Evolutionary conservation across 2,329 filamentous ascomycete genomes (phyloP).

Genomic region (Talaromyces sp.): DNA sequence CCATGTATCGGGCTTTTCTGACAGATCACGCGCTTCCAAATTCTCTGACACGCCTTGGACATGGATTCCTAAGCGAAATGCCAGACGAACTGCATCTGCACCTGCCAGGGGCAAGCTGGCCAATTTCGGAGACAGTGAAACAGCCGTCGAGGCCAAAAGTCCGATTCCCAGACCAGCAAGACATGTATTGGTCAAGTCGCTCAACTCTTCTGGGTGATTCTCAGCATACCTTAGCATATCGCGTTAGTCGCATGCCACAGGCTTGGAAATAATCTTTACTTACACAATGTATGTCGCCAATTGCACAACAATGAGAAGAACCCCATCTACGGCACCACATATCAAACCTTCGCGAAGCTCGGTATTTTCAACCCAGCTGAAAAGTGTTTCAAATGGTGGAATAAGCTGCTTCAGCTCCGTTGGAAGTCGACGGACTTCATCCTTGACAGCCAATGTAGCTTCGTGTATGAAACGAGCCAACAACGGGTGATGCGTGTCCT

Average conservation of each 20-base stretch:
- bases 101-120: constrained; percentile 36
- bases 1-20: constrained; percentile 17
- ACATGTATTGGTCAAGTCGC: constrained; percentile 1
- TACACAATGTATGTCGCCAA: constrained; percentile 43
- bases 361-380: constrained; percentile 8
- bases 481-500: constrained; percentile 28
- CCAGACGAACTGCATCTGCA: constrained; percentile 36
- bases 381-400: constrained; percentile 15
- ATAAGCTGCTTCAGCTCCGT: constrained; percentile 13
- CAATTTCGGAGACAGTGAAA: constrained; percentile 36
- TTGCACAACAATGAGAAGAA: constrained; percentile 37
- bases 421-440: constrained; percentile 30
- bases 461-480: constrained; percentile 40
- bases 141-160: constrained; percentile 37
- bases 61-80: constrained; percentile 44
- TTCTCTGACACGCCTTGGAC: constrained; percentile 38
- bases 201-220: not conserved
- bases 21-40: constrained; percentile 28
- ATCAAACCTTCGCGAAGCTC: constrained; percentile 36
- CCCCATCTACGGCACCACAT: constrained; percentile 41
- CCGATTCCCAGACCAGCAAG: constrained; percentile 45
- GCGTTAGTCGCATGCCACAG: not conserved
- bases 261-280: not conserved
- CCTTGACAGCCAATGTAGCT: constrained; percentile 32
- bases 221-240: not conserved